Base-by-base conservation (phyloP, 805 yeast genomes). In the Ogataea salicorniae region DNA sequence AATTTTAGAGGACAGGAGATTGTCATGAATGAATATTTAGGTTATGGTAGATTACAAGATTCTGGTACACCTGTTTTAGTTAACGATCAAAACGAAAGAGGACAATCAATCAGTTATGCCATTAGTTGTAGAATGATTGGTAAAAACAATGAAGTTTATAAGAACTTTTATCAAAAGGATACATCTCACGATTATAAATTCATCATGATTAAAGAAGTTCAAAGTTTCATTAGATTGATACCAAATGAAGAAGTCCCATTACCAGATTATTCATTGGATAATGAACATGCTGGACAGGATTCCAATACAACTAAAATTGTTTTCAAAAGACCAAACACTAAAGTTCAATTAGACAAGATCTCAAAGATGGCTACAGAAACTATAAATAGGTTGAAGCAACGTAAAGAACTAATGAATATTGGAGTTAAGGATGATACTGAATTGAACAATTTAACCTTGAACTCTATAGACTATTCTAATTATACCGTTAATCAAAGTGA, bases 101-200 rank as follows among this genome's bases (percentile, higher is more conserved):
- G 62, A 20, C 54, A 56, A 17, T 74, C 80, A 37, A 64, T 79
- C 13, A 66, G 74, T 35, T 79, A 80, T 52, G 66, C 79, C 1
- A 68, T 80, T 16, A 77, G 74, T 48, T 81, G 79, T 13, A 73
- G 76, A 46, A 64, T 79, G 45, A 75, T 79, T 23, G 83, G 80
- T 45, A 58, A 52, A 37, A 54, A 60, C 18, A 26, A 34, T n/a
- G 50, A 54, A 11, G 23, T 42, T 26, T 48, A 49, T 43, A 42
- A 47, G 41, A 43, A 45, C 3, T 46, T 39, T 41, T 48, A 26
- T 42, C 44, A 47, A 18, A 38, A 33, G 2, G 49, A 47, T 20
- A 36, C 48, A 9, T 43, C 48, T 14, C 37, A 37, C 14, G 51
- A 51, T 8, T 41, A 46, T 41, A 51, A 46, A 22, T 57, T 52